Conservation (phyloP, 176 grass and related monocot species). For the Oryza glumipatula region DNA sequence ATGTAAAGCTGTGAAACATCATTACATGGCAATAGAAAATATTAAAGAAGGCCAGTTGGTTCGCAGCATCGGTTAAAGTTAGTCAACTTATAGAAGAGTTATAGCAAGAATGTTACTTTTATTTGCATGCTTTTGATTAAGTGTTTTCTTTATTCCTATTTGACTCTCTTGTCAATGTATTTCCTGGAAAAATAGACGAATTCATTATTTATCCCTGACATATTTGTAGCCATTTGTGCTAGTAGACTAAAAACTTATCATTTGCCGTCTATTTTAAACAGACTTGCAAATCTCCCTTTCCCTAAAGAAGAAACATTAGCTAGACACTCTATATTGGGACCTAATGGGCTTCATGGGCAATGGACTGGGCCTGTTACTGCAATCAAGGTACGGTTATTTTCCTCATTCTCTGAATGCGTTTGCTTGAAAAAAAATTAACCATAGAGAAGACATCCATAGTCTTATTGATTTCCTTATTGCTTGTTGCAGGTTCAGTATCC, state of each 20-base stretch:
- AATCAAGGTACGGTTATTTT: conserved; percentile 73
- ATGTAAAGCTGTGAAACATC: conserved; percentile 31
- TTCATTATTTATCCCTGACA: not conserved
- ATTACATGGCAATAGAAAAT: conserved; percentile 22
- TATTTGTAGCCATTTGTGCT: conserved; percentile 21
- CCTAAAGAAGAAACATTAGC: conserved; percentile 98
- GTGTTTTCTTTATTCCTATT: conserved; percentile 24
- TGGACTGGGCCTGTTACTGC: conserved; percentile 69
- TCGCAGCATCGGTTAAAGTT: conserved; percentile 13
- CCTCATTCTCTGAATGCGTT: conserved; percentile 28
- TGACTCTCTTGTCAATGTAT: not conserved
- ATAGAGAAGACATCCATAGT: conserved; percentile 8
- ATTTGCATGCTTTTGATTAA: not conserved
- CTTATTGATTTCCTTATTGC: conserved; percentile 43
- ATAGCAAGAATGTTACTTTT: not conserved
- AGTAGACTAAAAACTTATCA: conserved; percentile 1
- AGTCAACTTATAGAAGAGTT: conserved; percentile 12
- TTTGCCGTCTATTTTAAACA: conserved; percentile 51
- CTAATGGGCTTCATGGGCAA: conserved; percentile 80
- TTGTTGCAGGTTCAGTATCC: conserved; percentile 95
- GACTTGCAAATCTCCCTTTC: conserved; percentile 70
- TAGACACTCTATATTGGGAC: conserved; percentile 98
- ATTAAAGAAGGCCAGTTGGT: not conserved
- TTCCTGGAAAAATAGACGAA: not conserved
- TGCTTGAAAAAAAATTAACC: conserved; percentile 23